A percentile compares a stretch with the other conserved stretches of the same genome.
Conservation (phyloP, 306 rosid species). For the Begonia masoniana region DNA sequence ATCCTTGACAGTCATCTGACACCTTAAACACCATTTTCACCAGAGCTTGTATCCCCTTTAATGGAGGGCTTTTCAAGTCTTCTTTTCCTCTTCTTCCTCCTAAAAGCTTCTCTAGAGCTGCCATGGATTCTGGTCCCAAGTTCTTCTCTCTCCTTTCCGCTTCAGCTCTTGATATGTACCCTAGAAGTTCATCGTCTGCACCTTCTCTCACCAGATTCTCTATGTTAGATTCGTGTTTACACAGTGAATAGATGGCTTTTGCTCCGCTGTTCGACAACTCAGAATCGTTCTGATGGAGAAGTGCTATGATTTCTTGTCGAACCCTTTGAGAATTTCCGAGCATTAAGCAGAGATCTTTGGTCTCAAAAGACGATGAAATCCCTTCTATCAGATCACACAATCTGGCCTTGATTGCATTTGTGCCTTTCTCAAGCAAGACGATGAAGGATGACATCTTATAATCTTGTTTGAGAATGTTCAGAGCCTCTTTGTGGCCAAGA, state of each 20-base stretch:
- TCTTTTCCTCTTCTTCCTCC: constrained; percentile 32
- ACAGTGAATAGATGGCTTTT: constrained; percentile 38
- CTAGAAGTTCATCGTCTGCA: constrained; percentile 32
- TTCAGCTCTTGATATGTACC: constrained; percentile 22
- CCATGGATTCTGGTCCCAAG: constrained; percentile 30
- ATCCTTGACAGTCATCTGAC: constrained; percentile 33
- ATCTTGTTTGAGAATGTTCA: constrained; percentile 38
- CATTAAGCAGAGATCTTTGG: constrained; percentile 22
- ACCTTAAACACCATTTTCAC: constrained; percentile 64
- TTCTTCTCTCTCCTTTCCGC: constrained; percentile 29
- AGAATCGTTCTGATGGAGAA: constrained; percentile 16
- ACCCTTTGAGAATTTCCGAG: constrained; percentile 34
- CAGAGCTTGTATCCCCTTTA: constrained; percentile 30
- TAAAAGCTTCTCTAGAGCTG: constrained; percentile 44
- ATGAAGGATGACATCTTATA: constrained; percentile 24
- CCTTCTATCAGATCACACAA: constrained; percentile 42
- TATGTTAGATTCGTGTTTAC: constrained; percentile 26
- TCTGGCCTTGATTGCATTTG: constrained; percentile 23
- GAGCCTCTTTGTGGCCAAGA: constrained; percentile 23
- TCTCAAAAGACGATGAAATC: constrained; percentile 25
- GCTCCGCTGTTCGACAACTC: constrained; percentile 47
- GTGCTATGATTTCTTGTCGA: constrained; percentile 24
- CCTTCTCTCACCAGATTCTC: constrained; percentile 39
- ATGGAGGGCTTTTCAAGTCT: constrained; percentile 17
- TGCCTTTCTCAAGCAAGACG: constrained; percentile 35